These are phyloP conservation scores for Yarrowia sp. DNA, from an alignment of 805 yeast genomes.

Conservation along the genomic window DNA sequence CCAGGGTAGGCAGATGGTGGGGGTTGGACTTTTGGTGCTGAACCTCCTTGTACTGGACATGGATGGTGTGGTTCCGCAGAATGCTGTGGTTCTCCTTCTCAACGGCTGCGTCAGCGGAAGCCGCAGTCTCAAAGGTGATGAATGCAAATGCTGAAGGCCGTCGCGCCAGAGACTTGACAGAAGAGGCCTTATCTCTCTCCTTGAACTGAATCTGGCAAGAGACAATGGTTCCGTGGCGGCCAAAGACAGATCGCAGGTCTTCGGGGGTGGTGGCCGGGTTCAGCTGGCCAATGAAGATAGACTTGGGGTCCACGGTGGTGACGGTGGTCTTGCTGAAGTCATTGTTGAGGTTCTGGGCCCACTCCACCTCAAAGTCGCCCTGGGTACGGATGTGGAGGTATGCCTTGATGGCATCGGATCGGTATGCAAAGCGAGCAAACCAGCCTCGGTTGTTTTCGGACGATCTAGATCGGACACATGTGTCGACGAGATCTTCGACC, in stretches of 20 bases:
- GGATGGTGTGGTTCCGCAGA: conserved; percentile 70
- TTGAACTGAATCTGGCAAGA: conserved; percentile 12
- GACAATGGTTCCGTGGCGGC: conserved; percentile 59
- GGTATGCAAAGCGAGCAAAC: conserved; percentile 73
- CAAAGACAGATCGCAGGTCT: conserved; percentile 56
- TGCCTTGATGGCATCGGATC: conserved; percentile 86
- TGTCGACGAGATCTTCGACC: conserved; percentile 54
- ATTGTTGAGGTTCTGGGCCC: conserved; percentile 71
- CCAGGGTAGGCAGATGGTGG: conserved; percentile 40
- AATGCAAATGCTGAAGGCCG: conserved; percentile 56
- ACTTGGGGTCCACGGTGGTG: conserved; percentile 56
- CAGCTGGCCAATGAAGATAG: conserved; percentile 79
- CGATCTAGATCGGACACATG: background rate
- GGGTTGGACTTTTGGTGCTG: conserved; percentile 27
- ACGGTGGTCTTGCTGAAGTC: conserved; percentile 37
- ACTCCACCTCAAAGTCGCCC: conserved; percentile 56
- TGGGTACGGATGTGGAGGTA: conserved; percentile 42
- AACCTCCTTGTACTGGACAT: conserved; percentile 73
- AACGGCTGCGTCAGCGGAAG: conserved; percentile 81
- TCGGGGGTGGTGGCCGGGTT: conserved; percentile 52
- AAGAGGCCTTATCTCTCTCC: background rate
- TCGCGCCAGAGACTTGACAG: background rate
- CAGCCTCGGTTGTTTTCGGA: conserved; percentile 42
- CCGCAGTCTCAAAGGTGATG: conserved; percentile 58
- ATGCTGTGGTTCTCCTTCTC: conserved; percentile 68